Percentiles rank a stretch among this genome's conserved stretches.
phyloP scores from a whole-genome alignment of 108 stramenopile genomes.

The Cyclotella baltica region DNA sequence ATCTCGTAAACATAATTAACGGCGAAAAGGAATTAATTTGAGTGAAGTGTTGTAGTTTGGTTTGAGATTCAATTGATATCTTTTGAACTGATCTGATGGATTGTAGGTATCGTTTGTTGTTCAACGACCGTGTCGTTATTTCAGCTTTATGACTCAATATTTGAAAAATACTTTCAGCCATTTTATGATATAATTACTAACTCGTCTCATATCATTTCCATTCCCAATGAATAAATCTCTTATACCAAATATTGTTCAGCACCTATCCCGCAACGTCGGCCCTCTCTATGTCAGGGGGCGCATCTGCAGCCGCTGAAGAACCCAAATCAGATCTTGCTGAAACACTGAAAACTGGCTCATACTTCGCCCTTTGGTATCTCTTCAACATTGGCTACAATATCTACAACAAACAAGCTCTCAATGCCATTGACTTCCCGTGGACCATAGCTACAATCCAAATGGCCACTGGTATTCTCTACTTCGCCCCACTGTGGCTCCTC shows the following conservation, averaged over 20 bases:
- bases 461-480: slow-evolving; percentile 91
- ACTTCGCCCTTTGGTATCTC: slow-evolving; percentile 98
- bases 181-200: neutral
- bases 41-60: no score
- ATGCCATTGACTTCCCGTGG: slow-evolving; percentile 92
- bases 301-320: slow-evolving; percentile 56
- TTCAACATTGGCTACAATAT: slow-evolving; percentile 99
- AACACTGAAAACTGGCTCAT: slow-evolving; percentile 83
- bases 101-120: no score
- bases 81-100: no score
- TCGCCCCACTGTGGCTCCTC: slow-evolving; percentile 88
- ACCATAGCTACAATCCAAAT: slow-evolving; percentile 97
- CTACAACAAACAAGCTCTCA: slow-evolving; percentile 97
- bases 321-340: slow-evolving; percentile 57
- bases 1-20: no score
- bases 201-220: neutral
- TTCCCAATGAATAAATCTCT: no score
- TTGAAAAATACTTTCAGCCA: no score
- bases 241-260: neutral
- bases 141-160: no score
- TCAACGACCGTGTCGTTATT: no score
- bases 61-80: no score
- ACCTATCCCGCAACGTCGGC: slow-evolving; percentile 59
- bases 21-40: no score
- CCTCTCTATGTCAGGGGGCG: slow-evolving; percentile 69